Evolutionary conservation across 169 alveolate genomes (phyloP).

Genomic region (Babesia gibsoni): DNA sequence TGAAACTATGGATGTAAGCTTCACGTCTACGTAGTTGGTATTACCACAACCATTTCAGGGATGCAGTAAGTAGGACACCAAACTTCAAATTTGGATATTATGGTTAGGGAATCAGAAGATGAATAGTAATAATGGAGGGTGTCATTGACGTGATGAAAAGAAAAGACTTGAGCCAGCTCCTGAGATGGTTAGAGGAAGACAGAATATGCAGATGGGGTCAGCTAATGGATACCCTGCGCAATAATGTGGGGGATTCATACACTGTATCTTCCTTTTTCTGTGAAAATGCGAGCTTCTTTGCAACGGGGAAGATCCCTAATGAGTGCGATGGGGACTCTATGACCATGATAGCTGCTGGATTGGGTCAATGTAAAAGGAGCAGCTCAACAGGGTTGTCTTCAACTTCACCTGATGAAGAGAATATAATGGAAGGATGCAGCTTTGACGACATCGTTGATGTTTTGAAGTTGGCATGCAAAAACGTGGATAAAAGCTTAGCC

Average conservation of each 20-base stretch:
- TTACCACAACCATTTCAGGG: no score
- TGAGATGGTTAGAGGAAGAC: constrained; percentile 40
- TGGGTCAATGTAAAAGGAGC: constrained; percentile 31
- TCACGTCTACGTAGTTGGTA: background rate
- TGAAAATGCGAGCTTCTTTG: constrained; percentile 36
- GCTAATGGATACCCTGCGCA: background rate
- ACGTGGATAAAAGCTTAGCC: constrained; percentile 37
- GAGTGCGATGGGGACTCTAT: constrained; percentile 36
- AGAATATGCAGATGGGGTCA: background rate
- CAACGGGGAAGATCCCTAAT: constrained; percentile 7
- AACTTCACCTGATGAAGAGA: background rate
- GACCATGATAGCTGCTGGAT: constrained; percentile 37
- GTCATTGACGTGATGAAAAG: background rate
- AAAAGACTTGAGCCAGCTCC: constrained; percentile 3
- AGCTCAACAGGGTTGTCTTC: background rate
- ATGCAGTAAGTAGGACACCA: no score
- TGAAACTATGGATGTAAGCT: constrained; percentile 2
- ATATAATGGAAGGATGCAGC: background rate
- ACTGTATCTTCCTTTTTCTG: constrained; percentile 16
- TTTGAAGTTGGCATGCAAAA: constrained; percentile 15
- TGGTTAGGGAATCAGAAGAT: background rate
- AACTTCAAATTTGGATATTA: background rate
- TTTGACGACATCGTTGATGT: constrained; percentile 17
- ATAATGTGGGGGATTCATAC: background rate
- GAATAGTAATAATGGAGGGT: background rate